Evolutionary conservation across 2,329 filamentous ascomycete species (phyloP).

Genomic region (Trichophyton verrucosum): DNA sequence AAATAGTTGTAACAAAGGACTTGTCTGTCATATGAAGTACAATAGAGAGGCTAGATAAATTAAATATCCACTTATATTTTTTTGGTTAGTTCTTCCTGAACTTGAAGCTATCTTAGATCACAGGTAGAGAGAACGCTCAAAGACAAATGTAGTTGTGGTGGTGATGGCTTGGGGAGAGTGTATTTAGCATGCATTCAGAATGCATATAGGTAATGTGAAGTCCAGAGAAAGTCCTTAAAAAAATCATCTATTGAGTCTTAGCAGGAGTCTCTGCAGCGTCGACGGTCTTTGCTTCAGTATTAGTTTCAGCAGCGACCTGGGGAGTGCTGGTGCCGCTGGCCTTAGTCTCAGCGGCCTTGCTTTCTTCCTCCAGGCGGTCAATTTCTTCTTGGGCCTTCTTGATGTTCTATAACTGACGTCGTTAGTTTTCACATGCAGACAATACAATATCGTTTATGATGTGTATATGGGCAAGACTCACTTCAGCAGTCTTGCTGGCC

Average conservation of each 20-base stretch:
- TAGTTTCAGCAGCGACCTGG: slow-evolving; percentile 35
- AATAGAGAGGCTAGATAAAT: neutral
- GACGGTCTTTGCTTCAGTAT: slow-evolving; percentile 33
- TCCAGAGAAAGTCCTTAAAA: no score
- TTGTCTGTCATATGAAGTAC: neutral
- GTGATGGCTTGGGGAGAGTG: neutral
- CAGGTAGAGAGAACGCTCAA: neutral
- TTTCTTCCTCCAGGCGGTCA: slow-evolving; percentile 65
- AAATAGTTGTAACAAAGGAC: no score
- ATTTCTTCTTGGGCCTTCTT: slow-evolving; percentile 95
- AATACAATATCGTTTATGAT: neutral
- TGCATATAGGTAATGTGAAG: no score
- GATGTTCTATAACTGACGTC: slow-evolving; percentile 58
- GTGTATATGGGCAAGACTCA: slow-evolving; percentile 35
- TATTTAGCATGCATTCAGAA: neutral
- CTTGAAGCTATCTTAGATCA: neutral
- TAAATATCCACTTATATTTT: slow-evolving; percentile 2
- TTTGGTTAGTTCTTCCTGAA: neutral
- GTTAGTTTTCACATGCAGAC: slow-evolving; percentile 6
- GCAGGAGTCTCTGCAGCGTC: neutral
- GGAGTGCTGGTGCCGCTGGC: slow-evolving; percentile 35
- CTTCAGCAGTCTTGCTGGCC: slow-evolving; percentile 76
- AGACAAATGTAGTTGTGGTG: neutral
- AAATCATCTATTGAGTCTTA: neutral
- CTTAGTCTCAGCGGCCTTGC: slow-evolving; percentile 38